These are phyloP conservation scores for Leccinellum luteum DNA, from an alignment of 768 basidiomycete species.

Conservation along the genomic window DNA sequence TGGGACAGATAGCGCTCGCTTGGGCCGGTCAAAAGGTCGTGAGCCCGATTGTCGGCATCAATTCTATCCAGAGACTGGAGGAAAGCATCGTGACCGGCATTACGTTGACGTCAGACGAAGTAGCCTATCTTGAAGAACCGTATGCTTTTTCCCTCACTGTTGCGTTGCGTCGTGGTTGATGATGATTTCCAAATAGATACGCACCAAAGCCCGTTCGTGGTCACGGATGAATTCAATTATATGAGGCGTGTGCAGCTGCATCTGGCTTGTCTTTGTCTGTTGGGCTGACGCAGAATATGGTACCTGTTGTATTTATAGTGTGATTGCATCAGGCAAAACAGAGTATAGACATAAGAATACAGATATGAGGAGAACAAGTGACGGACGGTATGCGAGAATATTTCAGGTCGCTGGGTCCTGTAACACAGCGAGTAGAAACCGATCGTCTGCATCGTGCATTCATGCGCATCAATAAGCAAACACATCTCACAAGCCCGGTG, in stretches of 20 bases:
- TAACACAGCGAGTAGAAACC: constrained; percentile 79
- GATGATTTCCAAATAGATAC: constrained; percentile 14
- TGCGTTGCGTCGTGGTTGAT: not conserved
- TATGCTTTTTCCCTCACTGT: constrained; percentile 8
- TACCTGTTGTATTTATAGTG: constrained; percentile 5
- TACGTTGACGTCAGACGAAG: constrained; percentile 30
- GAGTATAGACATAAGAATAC: constrained; percentile 13
- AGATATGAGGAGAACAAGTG: not conserved
- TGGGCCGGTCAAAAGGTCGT: constrained; percentile 41
- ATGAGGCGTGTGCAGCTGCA: no score
- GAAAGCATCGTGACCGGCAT: constrained; percentile 28
- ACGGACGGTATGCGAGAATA: not conserved
- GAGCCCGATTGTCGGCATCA: constrained; percentile 45
- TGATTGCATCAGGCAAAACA: constrained; percentile 7
- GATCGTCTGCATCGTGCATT: constrained; percentile 51
- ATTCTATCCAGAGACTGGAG: constrained; percentile 29
- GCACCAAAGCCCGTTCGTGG: constrained; percentile 18
- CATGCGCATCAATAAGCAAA: not conserved
- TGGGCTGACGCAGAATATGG: not conserved
- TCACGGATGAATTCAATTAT: constrained; percentile 9
- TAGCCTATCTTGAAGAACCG: constrained; percentile 30
- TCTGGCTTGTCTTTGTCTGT: not conserved
- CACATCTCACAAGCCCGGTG: not conserved
- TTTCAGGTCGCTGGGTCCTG: constrained; percentile 63
- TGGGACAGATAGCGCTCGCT: constrained; percentile 46